phyloP scores from a whole-genome alignment of 192 early-diverging fungal species.

The Coemansia sp. region DNA sequence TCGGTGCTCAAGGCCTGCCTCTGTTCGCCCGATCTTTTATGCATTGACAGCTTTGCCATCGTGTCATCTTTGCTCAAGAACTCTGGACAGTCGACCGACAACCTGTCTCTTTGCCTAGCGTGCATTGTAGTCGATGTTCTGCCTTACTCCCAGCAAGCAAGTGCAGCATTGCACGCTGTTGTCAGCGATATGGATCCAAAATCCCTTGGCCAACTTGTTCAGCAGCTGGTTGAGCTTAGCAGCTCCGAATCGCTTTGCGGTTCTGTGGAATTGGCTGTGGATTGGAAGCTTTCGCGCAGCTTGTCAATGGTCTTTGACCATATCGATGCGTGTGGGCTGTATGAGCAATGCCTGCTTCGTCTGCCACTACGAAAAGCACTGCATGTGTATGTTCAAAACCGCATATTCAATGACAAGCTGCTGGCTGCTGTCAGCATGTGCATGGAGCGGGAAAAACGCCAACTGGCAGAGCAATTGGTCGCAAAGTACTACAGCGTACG shows the following conservation, averaged over 20 bases:
- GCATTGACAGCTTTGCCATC: constrained; percentile 15
- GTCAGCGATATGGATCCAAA: constrained; percentile 14
- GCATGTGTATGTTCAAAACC: constrained; percentile 41
- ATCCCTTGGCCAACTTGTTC: constrained; percentile 19
- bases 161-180: constrained; percentile 5
- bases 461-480: constrained; percentile 36
- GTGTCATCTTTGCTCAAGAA: constrained; percentile 10
- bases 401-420: constrained; percentile 38
- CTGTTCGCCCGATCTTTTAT: constrained; percentile 27
- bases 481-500: constrained; percentile 38
- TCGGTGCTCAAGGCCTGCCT: constrained; percentile 33
- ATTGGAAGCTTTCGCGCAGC: constrained; percentile 25
- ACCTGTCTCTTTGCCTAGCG: constrained; percentile 15
- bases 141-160: constrained; percentile 1
- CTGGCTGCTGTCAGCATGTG: constrained; percentile 26
- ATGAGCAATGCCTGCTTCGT: constrained; percentile 38
- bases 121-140: constrained; percentile 28
- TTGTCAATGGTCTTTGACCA: constrained; percentile 34
- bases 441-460: constrained; percentile 29
- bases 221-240: constrained; percentile 20
- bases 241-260: constrained; percentile 3
- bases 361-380: constrained; percentile 25
- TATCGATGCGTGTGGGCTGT: constrained; percentile 16
- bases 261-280: constrained; percentile 19
- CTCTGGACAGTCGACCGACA: background rate